phyloP scores from a whole-genome alignment of 75 land plant genomes.

The Picea sitchensis region DNA sequence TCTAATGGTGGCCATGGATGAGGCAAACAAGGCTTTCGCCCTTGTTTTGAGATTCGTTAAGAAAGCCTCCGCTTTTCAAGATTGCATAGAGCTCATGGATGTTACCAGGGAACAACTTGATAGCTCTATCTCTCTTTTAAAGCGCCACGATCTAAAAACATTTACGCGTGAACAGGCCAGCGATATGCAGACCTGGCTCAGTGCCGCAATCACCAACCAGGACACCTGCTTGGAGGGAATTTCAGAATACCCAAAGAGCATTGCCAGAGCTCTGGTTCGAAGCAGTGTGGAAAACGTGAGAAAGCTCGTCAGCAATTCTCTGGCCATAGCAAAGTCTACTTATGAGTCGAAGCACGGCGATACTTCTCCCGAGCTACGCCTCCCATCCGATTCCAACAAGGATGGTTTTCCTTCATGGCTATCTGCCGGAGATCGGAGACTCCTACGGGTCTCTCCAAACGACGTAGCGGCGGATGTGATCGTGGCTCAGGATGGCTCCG shows the following conservation, averaged over 20 bases:
- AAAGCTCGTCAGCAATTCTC: not conserved
- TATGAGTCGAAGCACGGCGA: no score
- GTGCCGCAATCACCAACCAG: not conserved
- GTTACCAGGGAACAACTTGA: not conserved
- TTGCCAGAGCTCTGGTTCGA: not conserved
- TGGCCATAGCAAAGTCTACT: not conserved
- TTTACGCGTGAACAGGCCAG: not conserved
- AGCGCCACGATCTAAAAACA: not conserved
- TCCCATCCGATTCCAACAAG: not conserved
- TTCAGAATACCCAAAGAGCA: not conserved
- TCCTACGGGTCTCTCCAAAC: not conserved
- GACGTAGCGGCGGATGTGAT: conserved; percentile 27
- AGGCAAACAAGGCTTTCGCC: not conserved
- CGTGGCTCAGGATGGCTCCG: conserved; percentile 69
- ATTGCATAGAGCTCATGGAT: not conserved
- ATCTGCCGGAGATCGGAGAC: not conserved
- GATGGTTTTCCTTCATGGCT: not conserved
- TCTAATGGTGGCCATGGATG: not conserved
- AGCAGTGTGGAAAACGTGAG: not conserved
- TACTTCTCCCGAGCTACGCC: not conserved
- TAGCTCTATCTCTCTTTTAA: not conserved
- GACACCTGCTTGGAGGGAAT: conserved; percentile 34
- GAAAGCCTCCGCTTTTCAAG: not conserved
- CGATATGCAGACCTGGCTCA: not conserved
- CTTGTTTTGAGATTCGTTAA: not conserved